Base-by-base conservation (phyloP, 2,329 filamentous ascomycete genomes). In the Bertia moriformis region DNA sequence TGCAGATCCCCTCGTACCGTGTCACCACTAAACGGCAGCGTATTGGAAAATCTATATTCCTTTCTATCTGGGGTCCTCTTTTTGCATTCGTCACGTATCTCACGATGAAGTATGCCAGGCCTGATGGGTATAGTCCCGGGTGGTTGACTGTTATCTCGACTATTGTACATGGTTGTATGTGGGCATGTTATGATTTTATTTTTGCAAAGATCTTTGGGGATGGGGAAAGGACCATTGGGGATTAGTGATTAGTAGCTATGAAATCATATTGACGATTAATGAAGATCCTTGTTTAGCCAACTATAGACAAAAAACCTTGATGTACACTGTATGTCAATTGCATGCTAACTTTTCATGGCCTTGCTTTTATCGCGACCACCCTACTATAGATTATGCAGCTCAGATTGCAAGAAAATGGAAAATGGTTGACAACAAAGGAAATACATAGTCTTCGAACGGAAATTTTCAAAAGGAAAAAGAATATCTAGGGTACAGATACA, bases 171-270 rank as follows among this genome's bases (percentile, higher is more conserved):
- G 65, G 59, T 2, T 52, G 65, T 0, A 57, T 77, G 47, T 88
- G 82, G 83, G 50, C 47, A 36, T 67, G 59, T 37, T 85, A 87
- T 58, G 81, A 86, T 58, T 43, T 39, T 0, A 51, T 73, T 14
- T 79, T 81, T 46, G 78, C 74, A 55, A 61, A 58, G 1, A 30
- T 79, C 0, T 95, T 93, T 64, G 89, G 89, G 1, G 83, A 96
- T 52, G 91, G 91, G 0, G 89, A 96, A 65, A 72, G 70, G 49
- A 78, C 74, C 7, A 18, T 35, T 7, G 15, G 15, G 7, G 32
- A 35, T 35, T n/a, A n/a, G n/a, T n/a, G n/a, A n/a, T n/a, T n/a
- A n/a, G n/a, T n/a, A n/a, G n/a, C n/a, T n/a, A n/a, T n/a, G n/a
- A n/a, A n/a, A n/a, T n/a, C n/a, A n/a, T n/a, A n/a, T n/a, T n/a